A percentile compares a stretch with the other conserved stretches of the same genome.
phyloP scores from a whole-genome alignment of 768 basidiomycete genomes.

The Melanogaster broomeanus region DNA sequence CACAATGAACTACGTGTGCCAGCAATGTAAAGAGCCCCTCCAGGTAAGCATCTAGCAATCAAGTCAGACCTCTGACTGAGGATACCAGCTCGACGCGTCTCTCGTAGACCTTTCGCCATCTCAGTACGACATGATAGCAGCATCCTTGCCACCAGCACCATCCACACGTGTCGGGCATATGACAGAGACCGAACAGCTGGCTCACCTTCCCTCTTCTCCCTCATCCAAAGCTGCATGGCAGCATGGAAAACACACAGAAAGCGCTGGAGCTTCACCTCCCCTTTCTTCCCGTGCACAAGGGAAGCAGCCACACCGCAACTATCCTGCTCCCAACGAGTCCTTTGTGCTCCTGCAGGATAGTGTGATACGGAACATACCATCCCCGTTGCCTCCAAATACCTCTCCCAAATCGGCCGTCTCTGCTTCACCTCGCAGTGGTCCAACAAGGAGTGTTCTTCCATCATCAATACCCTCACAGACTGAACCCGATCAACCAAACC shows the following conservation, averaged over 20 bases:
- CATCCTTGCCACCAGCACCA: constrained; percentile 60
- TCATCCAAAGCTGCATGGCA: constrained; percentile 66
- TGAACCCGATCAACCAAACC: constrained; percentile 57
- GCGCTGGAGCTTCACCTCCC: constrained; percentile 34
- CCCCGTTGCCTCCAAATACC: constrained; percentile 44
- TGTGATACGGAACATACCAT: constrained; percentile 68
- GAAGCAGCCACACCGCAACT: constrained; percentile 57
- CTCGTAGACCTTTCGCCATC: constrained; percentile 83
- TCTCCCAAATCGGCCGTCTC: constrained; percentile 45
- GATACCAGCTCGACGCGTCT: constrained; percentile 80
- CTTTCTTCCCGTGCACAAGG: constrained; percentile 58
- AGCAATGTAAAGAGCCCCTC: constrained; percentile 90
- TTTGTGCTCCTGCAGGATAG: constrained; percentile 91
- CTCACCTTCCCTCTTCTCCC: constrained; percentile 48
- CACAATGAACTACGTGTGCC: constrained; percentile 61
- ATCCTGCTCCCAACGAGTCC: constrained; percentile 75
- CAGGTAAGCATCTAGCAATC: constrained; percentile 49
- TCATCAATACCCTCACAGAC: constrained; percentile 36
- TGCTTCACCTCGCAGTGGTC: constrained; percentile 35
- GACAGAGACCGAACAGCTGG: constrained; percentile 47
- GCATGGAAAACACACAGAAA: constrained; percentile 46
- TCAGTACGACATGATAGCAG: constrained; percentile 83
- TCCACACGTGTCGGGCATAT: constrained; percentile 38
- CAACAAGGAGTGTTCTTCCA: constrained; percentile 25
- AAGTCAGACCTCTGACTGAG: constrained; percentile 6